These are phyloP conservation scores for Physcomitrellopsis africana DNA, from an alignment of 225 moss, liverwort and hornwort genomes.

Conservation along the genomic window DNA sequence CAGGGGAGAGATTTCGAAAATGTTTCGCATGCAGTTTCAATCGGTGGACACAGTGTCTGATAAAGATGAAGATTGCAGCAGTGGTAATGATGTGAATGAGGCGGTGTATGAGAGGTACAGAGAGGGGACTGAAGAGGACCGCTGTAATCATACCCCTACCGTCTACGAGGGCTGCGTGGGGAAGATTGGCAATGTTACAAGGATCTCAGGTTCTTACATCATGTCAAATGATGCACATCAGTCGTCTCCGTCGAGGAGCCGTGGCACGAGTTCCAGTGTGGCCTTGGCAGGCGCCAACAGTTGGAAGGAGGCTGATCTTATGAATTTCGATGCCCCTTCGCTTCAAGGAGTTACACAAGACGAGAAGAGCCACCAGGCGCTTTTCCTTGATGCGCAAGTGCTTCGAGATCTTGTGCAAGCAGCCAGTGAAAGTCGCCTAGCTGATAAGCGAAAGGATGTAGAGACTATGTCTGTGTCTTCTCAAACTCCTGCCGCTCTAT, in stretches of 20 bases:
- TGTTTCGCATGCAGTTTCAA: constrained; percentile 39
- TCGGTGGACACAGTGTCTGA: not conserved
- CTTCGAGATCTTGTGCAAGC: constrained; percentile 17
- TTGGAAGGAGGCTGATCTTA: constrained; percentile 20
- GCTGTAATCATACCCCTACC: not conserved
- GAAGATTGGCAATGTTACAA: constrained; percentile 17
- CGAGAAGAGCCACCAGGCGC: not conserved
- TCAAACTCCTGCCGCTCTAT: not conserved
- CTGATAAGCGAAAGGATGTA: not conserved
- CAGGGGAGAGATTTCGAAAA: not conserved
- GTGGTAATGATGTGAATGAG: constrained; percentile 3
- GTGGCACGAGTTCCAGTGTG: not conserved
- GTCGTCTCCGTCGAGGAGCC: not conserved
- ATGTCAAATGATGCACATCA: no score
- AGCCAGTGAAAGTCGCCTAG: not conserved
- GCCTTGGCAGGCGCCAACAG: not conserved
- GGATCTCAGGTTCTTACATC: not conserved
- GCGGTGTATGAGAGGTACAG: constrained; percentile 15
- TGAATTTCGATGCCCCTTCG: constrained; percentile 11
- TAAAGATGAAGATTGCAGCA: not conserved
- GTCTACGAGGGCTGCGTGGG: constrained; percentile 31
- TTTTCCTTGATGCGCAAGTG: constrained; percentile 11
- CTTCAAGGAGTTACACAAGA: constrained; percentile 11
- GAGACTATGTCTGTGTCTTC: not conserved
- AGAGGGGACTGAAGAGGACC: not conserved